Percentiles rank a stretch among this genome's conserved stretches.
These are phyloP conservation scores for Trichoderma gracile DNA, from an alignment of 2,329 filamentous ascomycete genomes.

Conservation along the genomic window DNA sequence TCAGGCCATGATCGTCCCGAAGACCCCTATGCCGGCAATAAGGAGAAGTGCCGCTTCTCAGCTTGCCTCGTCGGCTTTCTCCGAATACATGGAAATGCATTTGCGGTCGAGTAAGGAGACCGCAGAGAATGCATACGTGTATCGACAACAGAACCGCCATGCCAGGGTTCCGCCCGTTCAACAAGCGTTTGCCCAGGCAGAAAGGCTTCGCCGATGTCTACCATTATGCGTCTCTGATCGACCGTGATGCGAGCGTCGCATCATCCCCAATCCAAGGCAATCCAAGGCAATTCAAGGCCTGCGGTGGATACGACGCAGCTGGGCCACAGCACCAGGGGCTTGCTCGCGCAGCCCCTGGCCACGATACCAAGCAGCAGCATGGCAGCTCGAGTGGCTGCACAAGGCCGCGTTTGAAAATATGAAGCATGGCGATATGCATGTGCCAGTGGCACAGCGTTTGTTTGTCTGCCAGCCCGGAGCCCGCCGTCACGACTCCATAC, in stretches of 20 bases:
- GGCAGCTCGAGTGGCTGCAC: not conserved
- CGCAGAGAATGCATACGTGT: not conserved
- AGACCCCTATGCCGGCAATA: constrained; percentile 5
- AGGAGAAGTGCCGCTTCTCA: not conserved
- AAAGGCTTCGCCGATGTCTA: not conserved
- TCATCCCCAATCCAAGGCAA: not conserved
- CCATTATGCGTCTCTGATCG: not conserved
- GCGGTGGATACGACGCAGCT: not conserved
- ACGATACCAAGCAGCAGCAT: constrained; percentile 1
- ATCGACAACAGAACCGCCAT: not conserved
- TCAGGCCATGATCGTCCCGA: constrained; percentile 8
- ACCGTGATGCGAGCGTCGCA: not conserved
- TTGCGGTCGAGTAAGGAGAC: not conserved
- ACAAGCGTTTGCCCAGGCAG: not conserved
- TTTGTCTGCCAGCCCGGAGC: constrained; percentile 6
- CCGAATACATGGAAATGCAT: constrained; percentile 1
- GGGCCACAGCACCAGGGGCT: not conserved
- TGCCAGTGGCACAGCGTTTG: not conserved
- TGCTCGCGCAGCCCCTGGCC: constrained; percentile 3
- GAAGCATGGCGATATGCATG: constrained; percentile 12
- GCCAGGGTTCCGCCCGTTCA: not conserved
- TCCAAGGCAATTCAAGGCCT: not conserved
- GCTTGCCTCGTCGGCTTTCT: constrained; percentile 15
- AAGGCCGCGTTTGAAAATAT: not conserved
- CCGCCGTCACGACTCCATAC: constrained; percentile 7